These are phyloP conservation scores for Lepidium sativum DNA, from an alignment of 345 rosid genomes.

Conservation along the genomic window DNA sequence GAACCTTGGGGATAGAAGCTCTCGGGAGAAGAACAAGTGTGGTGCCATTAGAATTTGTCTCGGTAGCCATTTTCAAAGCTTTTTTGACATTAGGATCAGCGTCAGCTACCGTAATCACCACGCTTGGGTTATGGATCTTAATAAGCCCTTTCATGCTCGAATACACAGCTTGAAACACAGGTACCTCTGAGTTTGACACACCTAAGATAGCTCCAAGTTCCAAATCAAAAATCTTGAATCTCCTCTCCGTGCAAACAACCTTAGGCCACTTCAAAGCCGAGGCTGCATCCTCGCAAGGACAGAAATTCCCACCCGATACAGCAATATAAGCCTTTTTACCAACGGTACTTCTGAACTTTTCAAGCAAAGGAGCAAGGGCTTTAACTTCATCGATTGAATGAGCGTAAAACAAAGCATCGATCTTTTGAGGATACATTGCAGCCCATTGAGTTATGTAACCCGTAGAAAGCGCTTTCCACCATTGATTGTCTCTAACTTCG, in stretches of 20 bases:
- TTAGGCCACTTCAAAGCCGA: conserved; percentile 67
- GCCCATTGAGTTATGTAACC: conserved; percentile 98
- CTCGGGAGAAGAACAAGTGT: conserved; percentile 60
- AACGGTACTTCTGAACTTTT: conserved; percentile 70
- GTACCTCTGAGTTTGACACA: conserved; percentile 71
- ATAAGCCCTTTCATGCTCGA: conserved; percentile 91
- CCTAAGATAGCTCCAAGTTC: conserved; percentile 57
- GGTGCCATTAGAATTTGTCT: conserved; percentile 44
- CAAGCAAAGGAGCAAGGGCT: conserved; percentile 66
- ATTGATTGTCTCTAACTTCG: conserved; percentile 88
- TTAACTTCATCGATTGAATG: conserved; percentile 74
- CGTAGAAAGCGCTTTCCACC: conserved; percentile 88
- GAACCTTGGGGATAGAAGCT: conserved; percentile 64
- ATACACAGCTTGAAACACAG: conserved; percentile 76
- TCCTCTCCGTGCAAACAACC: conserved; percentile 65
- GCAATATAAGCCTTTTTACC: conserved; percentile 89
- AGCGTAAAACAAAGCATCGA: conserved; percentile 86
- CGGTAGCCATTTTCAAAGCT: conserved; percentile 82
- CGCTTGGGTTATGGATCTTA: conserved; percentile 86
- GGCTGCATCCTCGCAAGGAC: conserved; percentile 82
- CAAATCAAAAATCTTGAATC: conserved; percentile 87
- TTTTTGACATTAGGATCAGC: conserved; percentile 71
- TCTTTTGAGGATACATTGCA: conserved; percentile 87
- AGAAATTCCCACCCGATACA: conserved; percentile 74
- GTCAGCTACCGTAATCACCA: conserved; percentile 71